phyloP scores from a whole-genome alignment of 2,329 filamentous ascomycete species.

The Neofusicoccum kwambonambiense region DNA sequence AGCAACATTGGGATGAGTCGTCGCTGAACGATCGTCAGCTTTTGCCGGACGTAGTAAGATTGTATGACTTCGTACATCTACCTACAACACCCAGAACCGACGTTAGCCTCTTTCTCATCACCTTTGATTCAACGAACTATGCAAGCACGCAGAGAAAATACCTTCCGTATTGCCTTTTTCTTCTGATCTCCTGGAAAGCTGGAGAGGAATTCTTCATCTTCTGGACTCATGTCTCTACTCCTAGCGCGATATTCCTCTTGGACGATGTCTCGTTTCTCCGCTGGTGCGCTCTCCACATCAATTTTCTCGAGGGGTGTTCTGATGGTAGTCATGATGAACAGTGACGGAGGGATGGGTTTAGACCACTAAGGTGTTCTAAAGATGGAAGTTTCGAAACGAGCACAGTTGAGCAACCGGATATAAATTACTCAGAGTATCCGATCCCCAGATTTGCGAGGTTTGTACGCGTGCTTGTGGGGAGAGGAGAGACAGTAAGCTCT shows the following conservation, averaged over 20 bases:
- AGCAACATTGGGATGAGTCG: slow-evolving; percentile 26
- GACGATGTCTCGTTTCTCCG: background rate
- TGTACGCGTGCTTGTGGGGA: no score
- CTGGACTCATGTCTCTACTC: slow-evolving; percentile 21
- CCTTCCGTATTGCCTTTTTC: slow-evolving; percentile 26
- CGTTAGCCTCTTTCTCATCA: background rate
- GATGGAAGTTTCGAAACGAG: background rate
- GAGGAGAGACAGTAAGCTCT: background rate
- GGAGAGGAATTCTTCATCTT: slow-evolving; percentile 30
- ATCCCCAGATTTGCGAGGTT: background rate
- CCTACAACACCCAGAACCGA: background rate
- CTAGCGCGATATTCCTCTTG: background rate
- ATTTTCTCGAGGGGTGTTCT: background rate
- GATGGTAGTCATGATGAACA: background rate
- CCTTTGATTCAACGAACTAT: no score
- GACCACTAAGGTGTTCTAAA: no score
- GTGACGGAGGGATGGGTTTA: no score
- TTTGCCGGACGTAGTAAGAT: no score
- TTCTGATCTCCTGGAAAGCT: slow-evolving; percentile 25
- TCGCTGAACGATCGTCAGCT: slow-evolving; percentile 18
- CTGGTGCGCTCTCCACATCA: background rate
- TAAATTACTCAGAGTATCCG: background rate
- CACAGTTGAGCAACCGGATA: background rate
- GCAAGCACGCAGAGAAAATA: background rate
- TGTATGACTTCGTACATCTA: background rate